phyloP scores from a whole-genome alignment of 1,284 basidiomycete genomes.

The Hypsizygus ulmarius region DNA sequence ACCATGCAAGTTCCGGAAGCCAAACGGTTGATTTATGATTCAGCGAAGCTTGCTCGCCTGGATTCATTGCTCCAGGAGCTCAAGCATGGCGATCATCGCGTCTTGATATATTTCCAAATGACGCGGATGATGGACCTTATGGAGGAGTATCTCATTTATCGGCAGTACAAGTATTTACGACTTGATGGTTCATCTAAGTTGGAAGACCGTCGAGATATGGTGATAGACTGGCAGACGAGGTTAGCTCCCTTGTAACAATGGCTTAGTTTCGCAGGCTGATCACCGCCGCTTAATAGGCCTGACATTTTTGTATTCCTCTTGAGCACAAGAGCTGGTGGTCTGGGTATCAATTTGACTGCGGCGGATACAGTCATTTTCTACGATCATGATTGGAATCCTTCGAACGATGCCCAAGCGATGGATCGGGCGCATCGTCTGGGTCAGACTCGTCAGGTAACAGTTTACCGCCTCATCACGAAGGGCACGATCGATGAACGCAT shows the following conservation, averaged over 20 bases:
- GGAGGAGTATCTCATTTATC: conserved; percentile 98
- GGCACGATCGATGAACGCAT: conserved; percentile 99
- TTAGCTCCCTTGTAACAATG: conserved; percentile 34
- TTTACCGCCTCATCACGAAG: conserved; percentile 94
- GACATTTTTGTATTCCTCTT: conserved; percentile 96
- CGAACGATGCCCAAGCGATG: conserved; percentile 99
- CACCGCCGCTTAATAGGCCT: conserved; percentile 49
- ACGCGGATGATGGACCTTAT: conserved; percentile 99
- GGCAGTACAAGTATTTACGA: conserved; percentile 97
- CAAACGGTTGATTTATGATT: conserved; percentile 95
- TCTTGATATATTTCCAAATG: conserved; percentile 99
- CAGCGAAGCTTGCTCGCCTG: conserved; percentile 91
- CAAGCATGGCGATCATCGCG: conserved; percentile 91
- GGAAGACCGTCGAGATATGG: conserved; percentile 98
- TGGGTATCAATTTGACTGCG: conserved; percentile 98
- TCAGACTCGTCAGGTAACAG: conserved; percentile 98
- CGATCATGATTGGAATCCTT: conserved; percentile 99
- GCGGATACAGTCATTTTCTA: conserved; percentile 99
- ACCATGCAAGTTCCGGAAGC: conserved; percentile 94
- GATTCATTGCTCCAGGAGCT: conserved; percentile 90
- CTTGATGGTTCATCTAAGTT: conserved; percentile 95
- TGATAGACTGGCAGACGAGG: conserved; percentile 99
- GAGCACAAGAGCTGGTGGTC: conserved; percentile 94
- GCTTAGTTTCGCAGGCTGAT: conserved; percentile 7
- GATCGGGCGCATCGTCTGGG: conserved; percentile 98